A percentile compares a stretch with the other conserved stretches of the same genome.
Evolutionary conservation across 108 stramenopile genomes (phyloP).

Genomic region (Skeletonema marinoi): DNA sequence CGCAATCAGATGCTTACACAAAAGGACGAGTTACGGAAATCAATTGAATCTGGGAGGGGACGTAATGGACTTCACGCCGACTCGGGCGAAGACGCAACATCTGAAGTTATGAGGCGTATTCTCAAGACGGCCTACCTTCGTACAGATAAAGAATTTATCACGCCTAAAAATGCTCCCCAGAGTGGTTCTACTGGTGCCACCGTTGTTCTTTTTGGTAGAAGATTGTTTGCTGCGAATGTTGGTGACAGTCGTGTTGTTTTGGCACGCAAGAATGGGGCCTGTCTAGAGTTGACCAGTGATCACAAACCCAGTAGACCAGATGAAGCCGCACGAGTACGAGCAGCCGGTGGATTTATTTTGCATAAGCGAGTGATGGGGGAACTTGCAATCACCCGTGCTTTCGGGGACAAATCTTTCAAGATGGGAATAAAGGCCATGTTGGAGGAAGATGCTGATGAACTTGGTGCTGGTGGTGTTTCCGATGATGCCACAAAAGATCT

Average conservation of each 20-base stretch:
- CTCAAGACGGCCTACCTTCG: conserved; percentile 87
- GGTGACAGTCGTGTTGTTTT: conserved; percentile 95
- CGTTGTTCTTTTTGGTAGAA: conserved; percentile 86
- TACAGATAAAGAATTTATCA: conserved; percentile 93
- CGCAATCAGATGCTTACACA: conserved; percentile 82
- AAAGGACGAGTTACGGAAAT: conserved; percentile 67
- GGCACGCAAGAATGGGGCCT: conserved; percentile 88
- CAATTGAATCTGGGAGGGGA: conserved; percentile 77
- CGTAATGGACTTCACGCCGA: conserved; percentile 61
- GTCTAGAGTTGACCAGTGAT: conserved; percentile 92
- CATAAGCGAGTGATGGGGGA: conserved; percentile 98
- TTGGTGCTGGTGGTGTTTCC: conserved; percentile 67
- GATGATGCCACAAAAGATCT: conserved; percentile 81
- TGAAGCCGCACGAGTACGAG: conserved; percentile 93
- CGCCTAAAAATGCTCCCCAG: conserved; percentile 81
- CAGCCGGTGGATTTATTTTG: conserved; percentile 95
- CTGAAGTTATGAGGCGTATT: conserved; percentile 88
- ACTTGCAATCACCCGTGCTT: conserved; percentile 96
- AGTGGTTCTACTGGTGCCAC: conserved; percentile 96
- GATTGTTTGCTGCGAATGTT: conserved; percentile 95
- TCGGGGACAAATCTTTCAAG: conserved; percentile 98
- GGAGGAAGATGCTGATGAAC: conserved; percentile 84
- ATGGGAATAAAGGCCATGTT: conserved; percentile 94
- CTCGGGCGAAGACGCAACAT: conserved; percentile 86
- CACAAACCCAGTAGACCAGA: conserved; percentile 97